phyloP scores from a whole-genome alignment of 1,284 basidiomycete genomes.

The Ustilago bromivora region DNA sequence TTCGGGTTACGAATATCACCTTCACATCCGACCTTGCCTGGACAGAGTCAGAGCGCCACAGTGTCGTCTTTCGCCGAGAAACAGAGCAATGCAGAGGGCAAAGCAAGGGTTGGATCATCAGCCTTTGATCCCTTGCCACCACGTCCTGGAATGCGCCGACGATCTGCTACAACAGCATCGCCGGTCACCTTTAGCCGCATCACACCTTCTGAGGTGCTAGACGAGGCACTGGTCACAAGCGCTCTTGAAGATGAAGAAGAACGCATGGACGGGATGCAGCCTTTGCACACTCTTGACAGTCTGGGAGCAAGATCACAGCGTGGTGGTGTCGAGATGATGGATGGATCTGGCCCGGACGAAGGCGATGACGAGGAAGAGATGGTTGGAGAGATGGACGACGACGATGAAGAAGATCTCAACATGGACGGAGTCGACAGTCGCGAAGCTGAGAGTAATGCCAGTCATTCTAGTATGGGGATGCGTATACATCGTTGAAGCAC shows the following conservation, averaged over 20 bases:
- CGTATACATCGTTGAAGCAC: not conserved
- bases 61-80: slow-evolving; percentile 8
- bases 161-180: slow-evolving; percentile 45
- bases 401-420: slow-evolving; percentile 12
- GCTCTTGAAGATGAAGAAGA: slow-evolving; percentile 52
- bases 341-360: slow-evolving; percentile 28
- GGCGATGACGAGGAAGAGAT: slow-evolving; percentile 25
- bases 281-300: slow-evolving; percentile 22
- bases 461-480: slow-evolving; percentile 10
- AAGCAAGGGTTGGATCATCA: slow-evolving; percentile 27
- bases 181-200: slow-evolving; percentile 47
- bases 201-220: slow-evolving; percentile 45
- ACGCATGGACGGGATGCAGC: slow-evolving; percentile 27
- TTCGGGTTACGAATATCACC: slow-evolving; percentile 20
- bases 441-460: slow-evolving; percentile 16
- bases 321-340: slow-evolving; percentile 13
- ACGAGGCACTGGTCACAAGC: slow-evolving; percentile 47
- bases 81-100: not conserved
- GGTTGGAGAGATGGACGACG: slow-evolving; percentile 14
- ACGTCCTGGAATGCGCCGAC: slow-evolving; percentile 43
- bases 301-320: slow-evolving; percentile 7
- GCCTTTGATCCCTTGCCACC: slow-evolving; percentile 36
- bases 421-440: slow-evolving; percentile 13
- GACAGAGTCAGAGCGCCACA: slow-evolving; percentile 10
- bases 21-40: slow-evolving; percentile 13